A percentile compares a stretch with the other conserved stretches of the same genome.
These are phyloP conservation scores for Fusarium devonianum DNA, from an alignment of 2,329 filamentous ascomycete species.

Conservation along the genomic window DNA sequence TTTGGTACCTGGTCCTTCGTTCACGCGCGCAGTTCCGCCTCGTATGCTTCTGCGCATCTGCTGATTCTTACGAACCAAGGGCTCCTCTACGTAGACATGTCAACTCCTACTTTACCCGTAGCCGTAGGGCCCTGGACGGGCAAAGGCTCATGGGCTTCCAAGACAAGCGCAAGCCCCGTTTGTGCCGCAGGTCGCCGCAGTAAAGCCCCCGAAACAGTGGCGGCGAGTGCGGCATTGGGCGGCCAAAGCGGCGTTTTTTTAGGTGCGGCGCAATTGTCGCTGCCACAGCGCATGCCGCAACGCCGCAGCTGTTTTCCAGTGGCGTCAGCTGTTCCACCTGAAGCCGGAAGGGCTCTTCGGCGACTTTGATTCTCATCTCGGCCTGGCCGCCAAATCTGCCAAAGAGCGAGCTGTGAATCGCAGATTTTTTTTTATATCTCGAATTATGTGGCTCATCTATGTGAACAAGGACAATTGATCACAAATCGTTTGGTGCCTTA, in stretches of 20 bases:
- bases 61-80: background rate
- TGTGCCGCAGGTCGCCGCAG: slow-evolving; percentile 23
- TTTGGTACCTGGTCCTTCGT: background rate
- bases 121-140: no score
- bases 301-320: background rate
- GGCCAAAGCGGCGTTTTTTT: slow-evolving; percentile 11
- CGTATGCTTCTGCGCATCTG: slow-evolving; percentile 12
- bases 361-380: slow-evolving; percentile 19
- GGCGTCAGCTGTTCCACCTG: background rate
- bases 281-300: slow-evolving; percentile 3
- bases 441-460: no score
- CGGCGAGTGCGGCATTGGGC: slow-evolving; percentile 22
- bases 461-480: no score
- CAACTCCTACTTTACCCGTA: slow-evolving; percentile 18
- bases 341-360: no score
- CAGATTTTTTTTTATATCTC: no score
- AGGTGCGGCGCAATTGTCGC: background rate
- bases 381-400: slow-evolving; percentile 6
- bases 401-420: no score
- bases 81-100: background rate
- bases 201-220: slow-evolving; percentile 3
- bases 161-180: slow-evolving; percentile 8
- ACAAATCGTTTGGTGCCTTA: no score
- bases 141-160: no score
- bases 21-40: background rate